These are phyloP conservation scores for Gliomastix tumulicola DNA, from an alignment of 2,329 filamentous ascomycete genomes.

Conservation along the genomic window DNA sequence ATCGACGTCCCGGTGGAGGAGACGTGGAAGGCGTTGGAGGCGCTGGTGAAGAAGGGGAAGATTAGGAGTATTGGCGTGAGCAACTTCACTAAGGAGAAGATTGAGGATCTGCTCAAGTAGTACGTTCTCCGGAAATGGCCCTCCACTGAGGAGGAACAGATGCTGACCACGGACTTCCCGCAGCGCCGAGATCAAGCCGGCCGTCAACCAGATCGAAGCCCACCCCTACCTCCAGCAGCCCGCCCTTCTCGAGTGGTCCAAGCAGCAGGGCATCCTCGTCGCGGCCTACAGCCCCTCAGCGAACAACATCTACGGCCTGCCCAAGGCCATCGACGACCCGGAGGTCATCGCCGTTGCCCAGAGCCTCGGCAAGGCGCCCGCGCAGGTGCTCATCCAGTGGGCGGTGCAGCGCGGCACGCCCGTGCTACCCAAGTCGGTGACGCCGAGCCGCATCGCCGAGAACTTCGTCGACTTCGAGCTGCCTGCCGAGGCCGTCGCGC, in stretches of 20 bases:
- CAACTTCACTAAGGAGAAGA: constrained; percentile 47
- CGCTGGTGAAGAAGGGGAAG: constrained; percentile 45
- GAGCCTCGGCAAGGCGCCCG: constrained; percentile 41
- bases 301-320: constrained; percentile 36
- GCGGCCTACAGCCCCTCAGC: constrained; percentile 56
- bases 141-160: background rate
- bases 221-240: constrained; percentile 38
- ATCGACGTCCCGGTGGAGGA: constrained; percentile 35
- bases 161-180: background rate
- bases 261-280: constrained; percentile 41
- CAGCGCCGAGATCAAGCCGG: constrained; percentile 36
- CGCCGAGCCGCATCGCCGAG: constrained; percentile 57
- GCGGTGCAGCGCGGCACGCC: constrained; percentile 59
- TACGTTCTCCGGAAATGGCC: constrained; percentile 18
- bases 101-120: constrained; percentile 41
- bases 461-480: constrained; percentile 43
- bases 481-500: constrained; percentile 24
- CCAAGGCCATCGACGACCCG: constrained; percentile 33
- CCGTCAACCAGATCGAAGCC: constrained; percentile 44
- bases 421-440: constrained; percentile 65
- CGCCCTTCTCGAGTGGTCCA: constrained; percentile 46
- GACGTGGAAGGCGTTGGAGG: constrained; percentile 58
- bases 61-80: constrained; percentile 50
- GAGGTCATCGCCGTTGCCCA: constrained; percentile 45
- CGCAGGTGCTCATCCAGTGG: constrained; percentile 49